Evolutionary conservation across 176 grass and related monocot genomes (phyloP), one percentile per base, ranked within the genome.

Genomic region (Rhipidocladum racemiflorum): DNA sequence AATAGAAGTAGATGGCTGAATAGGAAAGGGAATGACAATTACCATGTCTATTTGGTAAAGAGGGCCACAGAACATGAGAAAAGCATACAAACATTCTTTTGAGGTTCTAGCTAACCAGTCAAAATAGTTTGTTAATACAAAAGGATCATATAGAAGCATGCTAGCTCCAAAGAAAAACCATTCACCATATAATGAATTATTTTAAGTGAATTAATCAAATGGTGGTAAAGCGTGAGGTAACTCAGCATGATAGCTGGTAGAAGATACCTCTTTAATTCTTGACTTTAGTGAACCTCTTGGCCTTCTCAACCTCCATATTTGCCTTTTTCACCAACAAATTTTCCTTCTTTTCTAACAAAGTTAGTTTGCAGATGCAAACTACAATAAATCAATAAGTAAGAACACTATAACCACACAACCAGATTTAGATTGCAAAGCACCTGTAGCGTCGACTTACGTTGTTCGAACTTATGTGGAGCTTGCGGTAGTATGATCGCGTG

Each of bases 251-350:
- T n/a, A 57, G 27, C 59, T 23, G 18, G 9, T 56, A 81, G 20
- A 85, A 0, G 27, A 75, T 89, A 97, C 96, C 96, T 92, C 91
- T 91, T 91, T 98, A 95, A 63, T 98, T 98, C 85, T 98, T 99
- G 38, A 89, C 79, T 82, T 90, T 92, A 7, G 91, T 93, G 76
- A 93, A 99, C 34, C 84, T 88, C 76, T 98, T 99, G 13, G 96
- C 96, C 74, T 88, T 98, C 79, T 99, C 91, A 32, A 99, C 92
- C 82, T 99, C 96, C 78, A 90, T 86, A 86, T 86, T 66, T 4
- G 91, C 96, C 68, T 98, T 99, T 81, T 99, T 99, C 66, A 91
- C 64, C 42, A 99, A 87, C 65, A 93, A 86, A 61, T 91, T 95
- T 79, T 99, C 96, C 85, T 95, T 99, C 76, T 99, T 99, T 76